phyloP scores from a whole-genome alignment of 2,329 filamentous ascomycete genomes.

The Zarea fungicola region DNA sequence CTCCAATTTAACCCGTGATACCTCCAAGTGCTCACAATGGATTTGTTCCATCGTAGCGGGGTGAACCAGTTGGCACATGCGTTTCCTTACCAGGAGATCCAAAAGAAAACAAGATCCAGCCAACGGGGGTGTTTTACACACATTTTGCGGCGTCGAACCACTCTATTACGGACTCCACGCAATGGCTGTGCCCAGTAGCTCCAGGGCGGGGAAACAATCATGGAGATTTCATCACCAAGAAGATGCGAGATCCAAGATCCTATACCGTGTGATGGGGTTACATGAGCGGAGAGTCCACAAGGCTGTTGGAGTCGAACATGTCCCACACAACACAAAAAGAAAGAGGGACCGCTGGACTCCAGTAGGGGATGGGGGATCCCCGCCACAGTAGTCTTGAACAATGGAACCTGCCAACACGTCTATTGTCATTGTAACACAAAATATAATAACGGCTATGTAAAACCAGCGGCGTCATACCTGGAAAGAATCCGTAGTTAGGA shows the following conservation, averaged over 20 bases:
- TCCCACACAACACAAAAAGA: slow-evolving; percentile 1
- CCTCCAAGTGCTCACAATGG: too few relatives aligned
- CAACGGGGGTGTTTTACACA: too few relatives aligned
- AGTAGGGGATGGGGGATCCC: neutral
- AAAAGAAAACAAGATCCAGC: neutral
- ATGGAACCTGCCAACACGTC: neutral
- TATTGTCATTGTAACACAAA: neutral
- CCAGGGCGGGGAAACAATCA: neutral
- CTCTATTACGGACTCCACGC: neutral
- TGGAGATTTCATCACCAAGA: slow-evolving; percentile 3
- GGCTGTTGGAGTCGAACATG: slow-evolving; percentile 6
- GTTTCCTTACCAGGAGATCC: too few relatives aligned
- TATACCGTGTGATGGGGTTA: slow-evolving; percentile 3
- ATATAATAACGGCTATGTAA: neutral
- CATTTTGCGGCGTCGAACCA: neutral
- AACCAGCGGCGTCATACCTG: neutral
- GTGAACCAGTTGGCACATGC: too few relatives aligned
- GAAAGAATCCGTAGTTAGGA: neutral
- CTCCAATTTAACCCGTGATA: too few relatives aligned
- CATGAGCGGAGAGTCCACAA: slow-evolving; percentile 9
- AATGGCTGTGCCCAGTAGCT: neutral
- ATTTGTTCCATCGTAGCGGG: too few relatives aligned
- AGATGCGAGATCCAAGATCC: neutral
- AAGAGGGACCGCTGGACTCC: slow-evolving; percentile 2
- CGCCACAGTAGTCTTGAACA: slow-evolving; percentile 7